Conservation (phyloP, 169 alveolate species). For the Amoebophrya sp. region DNA sequence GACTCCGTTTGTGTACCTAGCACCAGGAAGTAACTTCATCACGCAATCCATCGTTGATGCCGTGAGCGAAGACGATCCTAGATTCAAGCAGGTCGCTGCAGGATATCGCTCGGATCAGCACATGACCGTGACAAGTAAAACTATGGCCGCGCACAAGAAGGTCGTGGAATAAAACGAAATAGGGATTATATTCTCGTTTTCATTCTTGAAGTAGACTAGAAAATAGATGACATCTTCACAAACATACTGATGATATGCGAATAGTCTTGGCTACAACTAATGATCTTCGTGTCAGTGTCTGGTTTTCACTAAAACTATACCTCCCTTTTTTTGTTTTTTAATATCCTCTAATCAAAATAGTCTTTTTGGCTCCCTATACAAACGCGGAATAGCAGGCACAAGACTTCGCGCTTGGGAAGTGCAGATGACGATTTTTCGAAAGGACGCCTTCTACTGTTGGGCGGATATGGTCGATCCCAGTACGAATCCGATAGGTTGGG, state of each 20-base stretch:
- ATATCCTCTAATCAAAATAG: no score
- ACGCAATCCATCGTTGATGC: background rate
- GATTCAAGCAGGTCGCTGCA: background rate
- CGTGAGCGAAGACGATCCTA: background rate
- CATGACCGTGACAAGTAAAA: background rate
- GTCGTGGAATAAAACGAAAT: no score
- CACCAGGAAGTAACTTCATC: background rate
- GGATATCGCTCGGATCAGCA: background rate
- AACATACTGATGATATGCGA: no score
- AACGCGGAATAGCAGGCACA: slow-evolving; percentile 6
- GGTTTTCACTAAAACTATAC: no score
- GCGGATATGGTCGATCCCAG: background rate
- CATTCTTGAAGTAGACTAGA: no score
- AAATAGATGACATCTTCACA: no score
- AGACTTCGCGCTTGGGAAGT: slow-evolving; percentile 9
- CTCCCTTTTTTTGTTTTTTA: no score
- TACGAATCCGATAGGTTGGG: background rate
- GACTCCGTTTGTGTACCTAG: slow-evolving; percentile 5
- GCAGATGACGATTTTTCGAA: slow-evolving; percentile 1
- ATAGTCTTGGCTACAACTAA: no score
- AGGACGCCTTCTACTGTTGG: background rate
- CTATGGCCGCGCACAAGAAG: no score
- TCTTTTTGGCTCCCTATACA: background rate
- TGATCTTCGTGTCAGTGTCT: no score
- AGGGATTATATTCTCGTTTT: no score